These are phyloP conservation scores for Stylosanthes scabra DNA, from an alignment of 331 rosid genomes.

Conservation along the genomic window DNA sequence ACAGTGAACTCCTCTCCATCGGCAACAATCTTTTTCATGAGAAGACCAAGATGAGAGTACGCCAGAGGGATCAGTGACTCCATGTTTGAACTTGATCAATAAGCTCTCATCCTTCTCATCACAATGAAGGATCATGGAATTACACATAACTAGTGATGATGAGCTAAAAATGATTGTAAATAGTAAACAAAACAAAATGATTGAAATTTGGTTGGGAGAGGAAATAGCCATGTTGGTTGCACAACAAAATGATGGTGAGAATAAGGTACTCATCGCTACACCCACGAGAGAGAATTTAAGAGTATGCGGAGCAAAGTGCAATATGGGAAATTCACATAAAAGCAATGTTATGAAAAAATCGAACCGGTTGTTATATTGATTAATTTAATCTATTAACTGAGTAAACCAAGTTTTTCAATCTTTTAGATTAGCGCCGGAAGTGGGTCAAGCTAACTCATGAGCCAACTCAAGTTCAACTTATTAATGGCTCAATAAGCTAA, in stretches of 20 bases:
- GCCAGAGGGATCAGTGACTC: constrained; percentile 7
- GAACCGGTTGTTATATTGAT: no score
- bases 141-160: background rate
- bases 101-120: constrained; percentile 20
- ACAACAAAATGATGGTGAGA: background rate
- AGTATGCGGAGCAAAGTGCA: background rate
- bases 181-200: background rate
- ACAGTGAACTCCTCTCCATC: constrained; percentile 19
- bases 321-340: background rate
- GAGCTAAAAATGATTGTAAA: background rate
- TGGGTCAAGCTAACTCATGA: no score
- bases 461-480: no score
- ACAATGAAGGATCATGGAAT: background rate
- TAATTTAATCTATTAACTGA: no score
- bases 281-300: background rate
- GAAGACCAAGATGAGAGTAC: constrained; percentile 15
- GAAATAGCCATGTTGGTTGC: background rate
- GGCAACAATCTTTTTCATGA: background rate
- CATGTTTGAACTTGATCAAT: constrained; percentile 1
- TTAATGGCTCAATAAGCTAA: no score
- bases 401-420: no score
- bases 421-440: no score
- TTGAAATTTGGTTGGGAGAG: background rate
- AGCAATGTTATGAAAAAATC: no score
- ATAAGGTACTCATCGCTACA: background rate